phyloP scores from a whole-genome alignment of 1,139 yeast species.

The Petasospora fabianii region DNA sequence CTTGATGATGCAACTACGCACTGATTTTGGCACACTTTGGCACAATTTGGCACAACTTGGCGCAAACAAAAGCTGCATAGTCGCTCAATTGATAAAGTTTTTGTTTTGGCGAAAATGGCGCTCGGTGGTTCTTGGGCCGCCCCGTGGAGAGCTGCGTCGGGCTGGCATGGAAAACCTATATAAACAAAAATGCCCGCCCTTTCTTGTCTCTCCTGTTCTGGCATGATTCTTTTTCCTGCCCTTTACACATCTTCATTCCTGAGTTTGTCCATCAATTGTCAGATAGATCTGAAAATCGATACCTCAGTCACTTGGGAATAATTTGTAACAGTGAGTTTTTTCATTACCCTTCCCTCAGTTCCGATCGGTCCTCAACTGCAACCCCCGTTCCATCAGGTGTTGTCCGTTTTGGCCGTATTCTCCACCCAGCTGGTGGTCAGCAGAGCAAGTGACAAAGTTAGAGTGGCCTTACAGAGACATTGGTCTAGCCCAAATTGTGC shows the following conservation, averaged over 20 bases:
- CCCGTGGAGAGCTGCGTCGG: too few relatives aligned
- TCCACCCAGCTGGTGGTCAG: too few relatives aligned
- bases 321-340: constrained; percentile 22
- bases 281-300: constrained; percentile 7
- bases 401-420: neutral
- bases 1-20: constrained; percentile 1
- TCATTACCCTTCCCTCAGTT: constrained; percentile 3
- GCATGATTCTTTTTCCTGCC: neutral
- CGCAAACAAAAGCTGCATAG: neutral
- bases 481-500: too few relatives aligned
- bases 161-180: constrained; percentile 7
- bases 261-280: constrained; percentile 17
- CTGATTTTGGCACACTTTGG: too few relatives aligned
- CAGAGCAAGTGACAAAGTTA: too few relatives aligned
- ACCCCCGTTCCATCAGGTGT: neutral
- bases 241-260: constrained; percentile 18
- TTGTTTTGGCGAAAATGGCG: constrained; percentile 12
- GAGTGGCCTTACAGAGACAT: too few relatives aligned
- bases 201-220: neutral
- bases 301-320: constrained; percentile 22
- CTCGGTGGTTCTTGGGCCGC: neutral
- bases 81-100: constrained; percentile 13
- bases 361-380: neutral
- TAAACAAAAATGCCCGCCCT: constrained; percentile 9
- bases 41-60: too few relatives aligned